Evolutionary conservation across 2,329 filamentous ascomycete species (phyloP).

Genomic region (Berkeleyomyces rouxiae): DNA sequence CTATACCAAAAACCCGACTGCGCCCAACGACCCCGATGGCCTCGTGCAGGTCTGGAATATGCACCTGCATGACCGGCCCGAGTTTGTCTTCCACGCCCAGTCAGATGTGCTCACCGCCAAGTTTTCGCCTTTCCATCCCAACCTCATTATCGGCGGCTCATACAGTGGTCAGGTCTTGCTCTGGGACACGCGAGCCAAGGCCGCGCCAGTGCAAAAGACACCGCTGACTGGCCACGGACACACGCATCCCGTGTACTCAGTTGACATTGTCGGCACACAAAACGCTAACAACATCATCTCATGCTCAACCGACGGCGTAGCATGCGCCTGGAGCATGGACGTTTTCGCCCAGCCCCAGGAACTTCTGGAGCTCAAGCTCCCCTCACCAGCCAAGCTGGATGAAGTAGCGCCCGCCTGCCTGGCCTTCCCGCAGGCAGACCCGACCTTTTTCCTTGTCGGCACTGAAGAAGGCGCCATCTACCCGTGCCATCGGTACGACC

Average conservation of each 20-base stretch:
- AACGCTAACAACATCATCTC: slow-evolving; percentile 98
- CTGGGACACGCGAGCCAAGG: slow-evolving; percentile 87
- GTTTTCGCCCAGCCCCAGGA: slow-evolving; percentile 97
- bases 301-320: slow-evolving; percentile 87
- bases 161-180: slow-evolving; percentile 93
- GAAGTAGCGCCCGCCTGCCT: slow-evolving; percentile 90
- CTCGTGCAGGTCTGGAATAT: slow-evolving; percentile 94
- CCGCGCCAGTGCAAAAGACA: slow-evolving; percentile 85
- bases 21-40: slow-evolving; percentile 83
- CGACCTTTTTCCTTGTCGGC: slow-evolving; percentile 92
- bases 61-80: slow-evolving; percentile 82
- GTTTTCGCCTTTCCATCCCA: slow-evolving; percentile 97
- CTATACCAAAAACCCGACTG: slow-evolving; percentile 93
- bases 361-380: slow-evolving; percentile 72
- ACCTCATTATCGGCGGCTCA: slow-evolving; percentile 85
- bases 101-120: slow-evolving; percentile 91
- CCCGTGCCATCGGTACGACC: slow-evolving; percentile 91
- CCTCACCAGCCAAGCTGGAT: slow-evolving; percentile 66
- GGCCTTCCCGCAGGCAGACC: slow-evolving; percentile 85
- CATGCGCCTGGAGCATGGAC: slow-evolving; percentile 94
- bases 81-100: slow-evolving; percentile 92
- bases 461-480: slow-evolving; percentile 95
- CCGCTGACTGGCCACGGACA: slow-evolving; percentile 88
- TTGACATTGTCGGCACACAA: slow-evolving; percentile 92
- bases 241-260: slow-evolving; percentile 88